Percentiles rank a stretch among this genome's conserved stretches.
Conservation (phyloP, 2,329 filamentous ascomycete genomes). For the Fusarium newnesense region DNA sequence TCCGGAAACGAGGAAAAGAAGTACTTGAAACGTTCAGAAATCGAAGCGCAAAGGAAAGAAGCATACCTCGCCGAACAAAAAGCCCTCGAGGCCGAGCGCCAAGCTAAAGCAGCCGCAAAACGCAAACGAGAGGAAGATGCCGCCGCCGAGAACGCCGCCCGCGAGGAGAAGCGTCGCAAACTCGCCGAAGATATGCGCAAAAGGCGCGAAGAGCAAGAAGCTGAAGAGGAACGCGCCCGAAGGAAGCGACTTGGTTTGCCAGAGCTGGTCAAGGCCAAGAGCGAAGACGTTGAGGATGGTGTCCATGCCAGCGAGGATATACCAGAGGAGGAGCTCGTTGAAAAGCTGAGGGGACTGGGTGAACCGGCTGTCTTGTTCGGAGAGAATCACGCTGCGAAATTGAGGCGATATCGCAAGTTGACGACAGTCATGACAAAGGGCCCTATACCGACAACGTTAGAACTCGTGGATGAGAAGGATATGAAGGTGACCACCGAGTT, state of each 20-base stretch:
- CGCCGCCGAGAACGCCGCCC: constrained; percentile 71
- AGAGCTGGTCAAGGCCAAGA: constrained; percentile 65
- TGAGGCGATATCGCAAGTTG: constrained; percentile 77
- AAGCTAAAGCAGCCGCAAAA: constrained; percentile 77
- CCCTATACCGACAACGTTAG: constrained; percentile 87
- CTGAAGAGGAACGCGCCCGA: constrained; percentile 76
- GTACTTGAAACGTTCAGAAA: constrained; percentile 85
- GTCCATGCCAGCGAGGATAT: constrained; percentile 68
- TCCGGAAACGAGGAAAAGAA: constrained; percentile 67
- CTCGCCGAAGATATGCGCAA: constrained; percentile 83
- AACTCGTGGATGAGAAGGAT: constrained; percentile 82
- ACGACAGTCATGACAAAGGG: constrained; percentile 72
- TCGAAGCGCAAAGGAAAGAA: constrained; percentile 83
- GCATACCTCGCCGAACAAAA: constrained; percentile 86
- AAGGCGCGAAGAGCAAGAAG: constrained; percentile 77
- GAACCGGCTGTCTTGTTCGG: constrained; percentile 84
- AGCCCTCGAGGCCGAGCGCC: constrained; percentile 75
- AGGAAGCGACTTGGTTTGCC: constrained; percentile 84
- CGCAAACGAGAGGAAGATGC: constrained; percentile 91
- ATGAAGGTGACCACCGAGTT: constrained; percentile 82
- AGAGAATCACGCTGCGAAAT: constrained; percentile 75
- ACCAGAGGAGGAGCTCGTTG: constrained; percentile 74
- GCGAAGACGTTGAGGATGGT: constrained; percentile 57
- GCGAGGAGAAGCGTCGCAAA: constrained; percentile 83
- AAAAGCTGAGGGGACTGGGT: constrained; percentile 74